Percentiles rank a stretch among this genome's conserved stretches.
These are phyloP conservation scores for Volvox reticuliferus DNA, from an alignment of 139 green algal genomes.

Conservation along the genomic window DNA sequence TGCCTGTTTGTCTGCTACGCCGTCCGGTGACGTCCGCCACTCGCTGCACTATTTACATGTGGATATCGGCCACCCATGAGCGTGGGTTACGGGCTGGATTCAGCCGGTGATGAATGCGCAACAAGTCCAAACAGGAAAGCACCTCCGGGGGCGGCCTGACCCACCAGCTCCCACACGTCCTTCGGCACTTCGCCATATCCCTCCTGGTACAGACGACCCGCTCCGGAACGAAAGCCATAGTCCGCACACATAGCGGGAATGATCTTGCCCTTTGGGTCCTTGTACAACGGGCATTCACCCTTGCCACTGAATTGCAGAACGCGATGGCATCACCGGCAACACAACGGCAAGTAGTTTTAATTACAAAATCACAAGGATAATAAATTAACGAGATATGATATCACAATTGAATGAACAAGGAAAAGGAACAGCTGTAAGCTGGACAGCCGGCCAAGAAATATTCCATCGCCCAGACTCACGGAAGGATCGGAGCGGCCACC, in stretches of 20 bases:
- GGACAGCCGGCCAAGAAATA: not conserved
- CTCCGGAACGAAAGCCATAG: constrained; percentile 90
- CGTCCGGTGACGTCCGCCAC: too few species aligned
- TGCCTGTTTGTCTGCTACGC: too few species aligned
- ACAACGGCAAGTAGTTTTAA: too few species aligned
- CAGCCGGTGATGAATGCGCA: too few species aligned
- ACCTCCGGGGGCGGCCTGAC: too few species aligned
- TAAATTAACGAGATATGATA: not conserved
- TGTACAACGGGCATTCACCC: constrained; percentile 34
- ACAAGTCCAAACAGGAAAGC: too few species aligned
- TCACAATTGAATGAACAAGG: not conserved
- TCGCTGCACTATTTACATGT: too few species aligned
- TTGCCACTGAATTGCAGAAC: not conserved
- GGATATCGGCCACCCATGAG: too few species aligned
- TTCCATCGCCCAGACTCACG: constrained; percentile 6
- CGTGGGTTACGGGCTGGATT: too few species aligned
- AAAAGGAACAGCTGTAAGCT: too few species aligned
- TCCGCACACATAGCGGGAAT: constrained; percentile 79
- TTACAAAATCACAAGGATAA: not conserved
- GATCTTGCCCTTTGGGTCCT: not conserved
- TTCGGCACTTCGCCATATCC: constrained; percentile 85
- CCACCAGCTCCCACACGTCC: constrained; percentile 74
- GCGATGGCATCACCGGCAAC: not conserved
- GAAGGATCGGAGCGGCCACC: not conserved
- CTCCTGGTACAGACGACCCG: constrained; percentile 84